Evolutionary conservation across 202 grass and related monocot species (phyloP).

Genomic region (Cymbopogon flexuosus): DNA sequence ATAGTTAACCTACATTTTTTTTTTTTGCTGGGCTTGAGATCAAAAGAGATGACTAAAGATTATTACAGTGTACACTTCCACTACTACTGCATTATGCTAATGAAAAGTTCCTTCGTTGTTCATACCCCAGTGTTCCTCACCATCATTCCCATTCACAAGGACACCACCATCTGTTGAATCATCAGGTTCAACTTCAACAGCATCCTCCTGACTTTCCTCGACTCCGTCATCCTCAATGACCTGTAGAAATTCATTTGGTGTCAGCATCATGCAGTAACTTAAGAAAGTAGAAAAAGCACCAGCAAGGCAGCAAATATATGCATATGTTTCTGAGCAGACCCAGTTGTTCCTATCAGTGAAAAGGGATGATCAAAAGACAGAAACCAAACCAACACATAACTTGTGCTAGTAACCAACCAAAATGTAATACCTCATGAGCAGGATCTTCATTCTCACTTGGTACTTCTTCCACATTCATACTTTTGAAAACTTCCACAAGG

Average conservation of each 20-base stretch:
- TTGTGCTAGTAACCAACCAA: neutral
- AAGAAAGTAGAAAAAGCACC: neutral
- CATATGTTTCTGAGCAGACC: neutral
- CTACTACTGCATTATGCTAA: slow-evolving; percentile 3
- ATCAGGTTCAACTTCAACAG: slow-evolving; percentile 62
- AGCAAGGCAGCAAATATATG: slow-evolving; percentile 6
- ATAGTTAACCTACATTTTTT: neutral
- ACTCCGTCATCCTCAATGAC: slow-evolving; percentile 30
- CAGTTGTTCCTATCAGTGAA: neutral
- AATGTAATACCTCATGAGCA: slow-evolving; percentile 44
- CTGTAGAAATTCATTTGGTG: slow-evolving; percentile 18
- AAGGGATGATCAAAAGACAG: neutral
- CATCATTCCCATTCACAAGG: slow-evolving; percentile 79
- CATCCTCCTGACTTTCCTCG: slow-evolving; percentile 36
- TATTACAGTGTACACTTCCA: slow-evolving; percentile 12
- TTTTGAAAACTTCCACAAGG: slow-evolving; percentile 77
- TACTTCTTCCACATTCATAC: slow-evolving; percentile 52
- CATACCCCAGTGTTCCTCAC: slow-evolving; percentile 90
- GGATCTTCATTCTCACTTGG: slow-evolving; percentile 55
- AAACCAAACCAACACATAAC: neutral
- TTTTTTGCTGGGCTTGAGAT: neutral
- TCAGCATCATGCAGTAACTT: neutral
- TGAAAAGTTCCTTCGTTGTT: slow-evolving; percentile 41
- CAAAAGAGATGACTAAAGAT: neutral
- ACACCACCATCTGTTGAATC: slow-evolving; percentile 55